These are phyloP conservation scores for Lactarius indigo DNA, from an alignment of 768 basidiomycete species.

Conservation along the genomic window DNA sequence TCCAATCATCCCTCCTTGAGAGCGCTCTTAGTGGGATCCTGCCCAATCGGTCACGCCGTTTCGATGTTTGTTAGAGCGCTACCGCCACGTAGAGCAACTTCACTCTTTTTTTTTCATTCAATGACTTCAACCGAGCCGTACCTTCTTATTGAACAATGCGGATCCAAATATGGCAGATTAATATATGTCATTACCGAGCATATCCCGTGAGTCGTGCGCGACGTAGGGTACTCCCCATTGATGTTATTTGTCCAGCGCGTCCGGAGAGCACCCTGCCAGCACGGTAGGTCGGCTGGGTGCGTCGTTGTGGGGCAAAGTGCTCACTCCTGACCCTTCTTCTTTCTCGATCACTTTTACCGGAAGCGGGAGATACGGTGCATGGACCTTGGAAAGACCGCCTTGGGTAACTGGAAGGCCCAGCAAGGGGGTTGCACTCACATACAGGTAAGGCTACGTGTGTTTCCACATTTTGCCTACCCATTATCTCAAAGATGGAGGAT, in stretches of 20 bases:
- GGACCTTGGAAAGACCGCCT: slow-evolving; percentile 40
- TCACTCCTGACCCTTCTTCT: slow-evolving; percentile 17
- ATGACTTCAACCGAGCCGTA: slow-evolving; percentile 33
- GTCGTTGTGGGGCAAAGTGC: slow-evolving; percentile 7
- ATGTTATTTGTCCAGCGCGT: slow-evolving; percentile 29
- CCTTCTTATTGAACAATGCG: slow-evolving; percentile 42
- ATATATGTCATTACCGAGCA: slow-evolving; percentile 44
- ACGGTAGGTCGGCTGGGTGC: slow-evolving; percentile 30
- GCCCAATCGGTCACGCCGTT: slow-evolving; percentile 19
- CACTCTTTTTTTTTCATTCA: slow-evolving; percentile 22
- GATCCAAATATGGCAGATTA: slow-evolving; percentile 39
- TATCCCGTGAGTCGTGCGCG: slow-evolving; percentile 36
- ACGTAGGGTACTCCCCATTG: slow-evolving; percentile 23
- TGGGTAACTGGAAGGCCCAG: slow-evolving; percentile 40
- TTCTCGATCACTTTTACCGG: neutral
- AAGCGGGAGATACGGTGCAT: slow-evolving; percentile 44
- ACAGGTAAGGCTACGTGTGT: slow-evolving; percentile 32
- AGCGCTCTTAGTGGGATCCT: slow-evolving; percentile 17
- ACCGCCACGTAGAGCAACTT: slow-evolving; percentile 20
- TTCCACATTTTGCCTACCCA: slow-evolving; percentile 6
- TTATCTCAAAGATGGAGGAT: slow-evolving; percentile 14
- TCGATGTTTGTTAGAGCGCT: slow-evolving; percentile 17
- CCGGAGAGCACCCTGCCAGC: slow-evolving; percentile 33
- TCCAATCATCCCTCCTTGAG: slow-evolving; percentile 12
- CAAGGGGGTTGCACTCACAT: slow-evolving; percentile 42